These are phyloP conservation scores for Ailanthus altissimus DNA, from an alignment of 345 rosid species.

Conservation along the genomic window DNA sequence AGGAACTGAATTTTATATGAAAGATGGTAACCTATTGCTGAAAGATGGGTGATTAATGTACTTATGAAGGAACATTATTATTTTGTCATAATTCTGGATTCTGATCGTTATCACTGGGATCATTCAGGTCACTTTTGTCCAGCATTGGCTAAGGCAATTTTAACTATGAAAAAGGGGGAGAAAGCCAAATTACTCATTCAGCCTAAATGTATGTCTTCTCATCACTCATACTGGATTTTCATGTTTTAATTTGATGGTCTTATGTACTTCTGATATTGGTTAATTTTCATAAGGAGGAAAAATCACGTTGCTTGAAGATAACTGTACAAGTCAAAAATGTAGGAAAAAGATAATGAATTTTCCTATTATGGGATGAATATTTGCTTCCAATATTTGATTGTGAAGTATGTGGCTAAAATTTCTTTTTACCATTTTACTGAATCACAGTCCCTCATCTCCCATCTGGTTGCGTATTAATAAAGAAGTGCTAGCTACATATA, in stretches of 20 bases:
- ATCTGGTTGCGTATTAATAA: not conserved
- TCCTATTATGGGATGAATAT: not conserved
- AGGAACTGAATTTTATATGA: slow-evolving; percentile 59
- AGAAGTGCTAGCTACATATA: not conserved
- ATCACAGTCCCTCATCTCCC: not conserved
- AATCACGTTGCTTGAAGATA: not conserved
- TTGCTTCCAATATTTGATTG: not conserved
- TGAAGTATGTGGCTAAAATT: not conserved
- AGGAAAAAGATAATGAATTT: not conserved
- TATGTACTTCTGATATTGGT: not conserved
- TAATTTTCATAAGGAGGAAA: not conserved
- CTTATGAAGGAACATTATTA: not conserved
- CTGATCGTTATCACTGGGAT: not conserved
- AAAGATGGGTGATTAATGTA: not conserved
- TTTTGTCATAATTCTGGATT: slow-evolving; percentile 2
- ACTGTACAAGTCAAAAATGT: not conserved
- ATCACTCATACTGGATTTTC: not conserved
- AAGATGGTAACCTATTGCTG: slow-evolving; percentile 47
- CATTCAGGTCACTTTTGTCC: slow-evolving; percentile 54
- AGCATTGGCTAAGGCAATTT: slow-evolving; percentile 48
- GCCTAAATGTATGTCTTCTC: slow-evolving; percentile 45
- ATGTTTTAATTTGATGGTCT: not conserved
- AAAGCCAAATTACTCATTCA: slow-evolving; percentile 52
- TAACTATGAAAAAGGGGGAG: slow-evolving; percentile 59
- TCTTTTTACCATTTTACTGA: not conserved